These are phyloP conservation scores for Bryoerythrophyllum caledonicum DNA, from an alignment of 225 moss, liverwort and hornwort species.

Conservation along the genomic window DNA sequence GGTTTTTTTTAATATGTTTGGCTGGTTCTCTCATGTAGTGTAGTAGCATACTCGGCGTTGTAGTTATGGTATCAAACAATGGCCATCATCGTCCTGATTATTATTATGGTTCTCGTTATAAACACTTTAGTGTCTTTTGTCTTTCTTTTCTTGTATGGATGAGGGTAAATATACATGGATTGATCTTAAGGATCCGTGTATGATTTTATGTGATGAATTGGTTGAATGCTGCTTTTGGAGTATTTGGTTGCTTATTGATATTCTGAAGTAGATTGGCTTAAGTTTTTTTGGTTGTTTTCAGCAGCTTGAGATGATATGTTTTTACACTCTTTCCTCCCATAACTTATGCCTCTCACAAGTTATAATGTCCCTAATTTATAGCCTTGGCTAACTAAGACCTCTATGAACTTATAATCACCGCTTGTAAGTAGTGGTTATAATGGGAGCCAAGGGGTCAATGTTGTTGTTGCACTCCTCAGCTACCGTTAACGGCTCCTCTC, in stretches of 20 bases:
- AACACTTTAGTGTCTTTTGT: neutral
- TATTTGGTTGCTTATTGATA: neutral
- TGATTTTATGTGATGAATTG: neutral
- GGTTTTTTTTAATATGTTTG: conserved; percentile 14
- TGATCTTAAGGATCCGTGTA: neutral
- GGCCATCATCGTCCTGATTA: neutral
- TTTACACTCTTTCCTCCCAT: too few species aligned
- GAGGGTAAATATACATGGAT: conserved; percentile 7
- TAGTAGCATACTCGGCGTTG: conserved; percentile 40
- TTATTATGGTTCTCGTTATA: neutral
- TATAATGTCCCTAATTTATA: too few species aligned
- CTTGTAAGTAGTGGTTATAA: too few species aligned
- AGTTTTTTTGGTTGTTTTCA: neutral
- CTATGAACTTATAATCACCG: too few species aligned
- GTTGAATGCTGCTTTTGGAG: neutral
- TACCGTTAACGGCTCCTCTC: too few species aligned
- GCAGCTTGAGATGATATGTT: neutral
- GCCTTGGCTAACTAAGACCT: too few species aligned
- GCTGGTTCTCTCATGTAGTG: conserved; percentile 40
- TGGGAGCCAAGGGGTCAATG: too few species aligned
- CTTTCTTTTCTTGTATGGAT: neutral
- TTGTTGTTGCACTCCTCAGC: too few species aligned
- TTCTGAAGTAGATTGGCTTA: neutral
- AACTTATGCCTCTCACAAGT: too few species aligned
- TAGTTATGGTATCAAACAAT: neutral